phyloP scores from a whole-genome alignment of 495 filamentous ascomycete species.

The Terfezia claveryi region DNA sequence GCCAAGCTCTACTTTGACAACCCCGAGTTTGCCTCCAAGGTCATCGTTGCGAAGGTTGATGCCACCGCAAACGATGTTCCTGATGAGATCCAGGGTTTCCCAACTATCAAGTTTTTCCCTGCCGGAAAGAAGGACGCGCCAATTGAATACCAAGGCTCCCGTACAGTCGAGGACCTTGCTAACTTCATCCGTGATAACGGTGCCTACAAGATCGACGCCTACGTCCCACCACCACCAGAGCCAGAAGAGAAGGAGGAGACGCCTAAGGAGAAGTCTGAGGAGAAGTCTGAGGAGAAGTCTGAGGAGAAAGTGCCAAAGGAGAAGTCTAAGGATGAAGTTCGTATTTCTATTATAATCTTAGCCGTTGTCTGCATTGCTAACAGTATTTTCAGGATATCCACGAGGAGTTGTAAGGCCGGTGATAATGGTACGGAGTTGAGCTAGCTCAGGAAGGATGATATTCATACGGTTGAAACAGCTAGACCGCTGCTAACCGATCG shows the following conservation, averaged over 20 bases:
- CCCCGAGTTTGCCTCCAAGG: constrained; percentile 52
- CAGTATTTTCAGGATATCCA: constrained; percentile 28
- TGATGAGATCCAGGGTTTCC: constrained; percentile 93
- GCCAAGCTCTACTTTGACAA: constrained; percentile 51
- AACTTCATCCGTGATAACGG: constrained; percentile 90
- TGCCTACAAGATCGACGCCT: constrained; percentile 54
- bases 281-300: constrained; percentile 22
- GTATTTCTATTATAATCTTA: constrained; percentile 20
- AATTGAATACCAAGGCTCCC: constrained; percentile 67
- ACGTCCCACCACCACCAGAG: constrained; percentile 23
- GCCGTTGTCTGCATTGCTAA: constrained; percentile 23
- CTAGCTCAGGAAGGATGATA: neutral
- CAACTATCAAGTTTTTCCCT: constrained; percentile 95
- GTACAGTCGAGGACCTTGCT: constrained; percentile 83
- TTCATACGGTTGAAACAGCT: neutral
- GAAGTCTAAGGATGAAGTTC: constrained; percentile 17
- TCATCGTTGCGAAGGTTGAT: constrained; percentile 93
- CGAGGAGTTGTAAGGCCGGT: constrained; percentile 43
- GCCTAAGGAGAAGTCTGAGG: constrained; percentile 31
- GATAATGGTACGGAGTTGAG: neutral
- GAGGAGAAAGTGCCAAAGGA: constrained; percentile 26
- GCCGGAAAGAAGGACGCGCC: constrained; percentile 71
- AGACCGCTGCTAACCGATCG: neutral
- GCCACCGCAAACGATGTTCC: constrained; percentile 49
- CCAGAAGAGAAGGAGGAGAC: constrained; percentile 24